A percentile compares a stretch with the other conserved stretches of the same genome.
Conservation (phyloP, 129 eudicot species). For the Mikania micrantha region DNA sequence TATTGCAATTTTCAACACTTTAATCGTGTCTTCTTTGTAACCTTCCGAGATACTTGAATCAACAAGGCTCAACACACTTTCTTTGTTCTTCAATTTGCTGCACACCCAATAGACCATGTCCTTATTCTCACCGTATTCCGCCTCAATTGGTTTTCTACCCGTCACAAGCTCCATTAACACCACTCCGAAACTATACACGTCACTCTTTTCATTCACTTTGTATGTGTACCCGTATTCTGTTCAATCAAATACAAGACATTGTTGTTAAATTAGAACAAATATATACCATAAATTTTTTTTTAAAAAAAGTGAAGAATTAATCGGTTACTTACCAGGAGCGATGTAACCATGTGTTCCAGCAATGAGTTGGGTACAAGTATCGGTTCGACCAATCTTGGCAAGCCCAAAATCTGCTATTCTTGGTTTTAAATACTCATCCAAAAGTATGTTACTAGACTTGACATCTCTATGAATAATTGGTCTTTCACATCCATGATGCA, state of each 20-base stretch:
- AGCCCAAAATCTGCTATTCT: slow-evolving; percentile 85
- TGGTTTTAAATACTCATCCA: slow-evolving; percentile 71
- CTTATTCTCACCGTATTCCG: slow-evolving; percentile 73
- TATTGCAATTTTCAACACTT: slow-evolving; percentile 78
- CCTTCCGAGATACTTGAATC: slow-evolving; percentile 48
- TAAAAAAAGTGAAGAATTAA: too few species aligned
- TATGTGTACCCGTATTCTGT: slow-evolving; percentile 87
- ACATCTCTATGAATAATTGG: slow-evolving; percentile 80
- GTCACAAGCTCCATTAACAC: slow-evolving; percentile 89
- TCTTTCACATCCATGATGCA: slow-evolving; percentile 70
- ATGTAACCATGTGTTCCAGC: slow-evolving; percentile 89
- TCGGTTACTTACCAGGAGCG: slow-evolving; percentile 55
- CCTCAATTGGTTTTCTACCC: slow-evolving; percentile 80
- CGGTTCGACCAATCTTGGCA: slow-evolving; percentile 53
- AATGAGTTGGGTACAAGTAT: slow-evolving; percentile 50
- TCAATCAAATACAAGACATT: background rate
- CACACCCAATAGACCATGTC: slow-evolving; percentile 85
- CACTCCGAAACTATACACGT: slow-evolving; percentile 88
- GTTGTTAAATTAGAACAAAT: too few species aligned
- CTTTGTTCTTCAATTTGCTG: slow-evolving; percentile 65
- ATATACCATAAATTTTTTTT: too few species aligned
- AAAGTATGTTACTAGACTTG: slow-evolving; percentile 73
- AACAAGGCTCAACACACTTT: slow-evolving; percentile 59
- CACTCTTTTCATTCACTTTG: slow-evolving; percentile 89
- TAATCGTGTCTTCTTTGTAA: slow-evolving; percentile 57